phyloP scores from a whole-genome alignment of 1,139 yeast genomes.

The Sugiyamaella xylanicola region DNA sequence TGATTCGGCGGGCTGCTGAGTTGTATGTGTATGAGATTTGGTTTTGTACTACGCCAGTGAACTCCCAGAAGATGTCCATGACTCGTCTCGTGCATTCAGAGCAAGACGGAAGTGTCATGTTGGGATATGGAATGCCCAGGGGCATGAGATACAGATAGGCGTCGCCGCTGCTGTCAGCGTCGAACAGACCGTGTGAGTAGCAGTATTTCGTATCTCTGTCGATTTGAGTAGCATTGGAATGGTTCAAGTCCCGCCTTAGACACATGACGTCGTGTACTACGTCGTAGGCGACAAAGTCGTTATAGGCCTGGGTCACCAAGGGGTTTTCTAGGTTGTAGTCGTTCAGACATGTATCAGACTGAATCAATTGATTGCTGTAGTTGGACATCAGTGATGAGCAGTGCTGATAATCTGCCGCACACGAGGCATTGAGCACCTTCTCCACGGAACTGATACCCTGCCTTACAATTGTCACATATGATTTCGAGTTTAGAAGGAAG shows the following conservation, averaged over 20 bases:
- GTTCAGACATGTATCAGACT: slow-evolving; percentile 26
- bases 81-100: slow-evolving; percentile 34
- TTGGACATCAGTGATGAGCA: slow-evolving; percentile 36
- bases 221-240: slow-evolving; percentile 6
- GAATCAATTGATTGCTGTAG: slow-evolving; percentile 29
- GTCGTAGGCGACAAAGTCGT: slow-evolving; percentile 36
- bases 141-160: slow-evolving; percentile 41
- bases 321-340: slow-evolving; percentile 37
- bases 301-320: slow-evolving; percentile 39
- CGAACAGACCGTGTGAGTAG: slow-evolving; percentile 38
- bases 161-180: slow-evolving; percentile 31
- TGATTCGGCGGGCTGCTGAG: slow-evolving; percentile 33
- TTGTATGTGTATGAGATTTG: slow-evolving; percentile 37
- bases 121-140: slow-evolving; percentile 36
- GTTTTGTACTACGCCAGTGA: slow-evolving; percentile 32
- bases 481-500: slow-evolving; percentile 37
- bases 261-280: slow-evolving; percentile 39
- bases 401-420: slow-evolving; percentile 32
- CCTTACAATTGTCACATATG: slow-evolving; percentile 36
- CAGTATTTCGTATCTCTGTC: slow-evolving; percentile 31
- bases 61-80: slow-evolving; percentile 35
- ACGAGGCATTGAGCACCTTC: slow-evolving; percentile 34
- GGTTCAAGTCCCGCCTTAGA: slow-evolving; percentile 20
- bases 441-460: slow-evolving; percentile 35
- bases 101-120: slow-evolving; percentile 33